Evolutionary conservation across 345 rosid species (phyloP).

Genomic region (Camelina laxa): DNA sequence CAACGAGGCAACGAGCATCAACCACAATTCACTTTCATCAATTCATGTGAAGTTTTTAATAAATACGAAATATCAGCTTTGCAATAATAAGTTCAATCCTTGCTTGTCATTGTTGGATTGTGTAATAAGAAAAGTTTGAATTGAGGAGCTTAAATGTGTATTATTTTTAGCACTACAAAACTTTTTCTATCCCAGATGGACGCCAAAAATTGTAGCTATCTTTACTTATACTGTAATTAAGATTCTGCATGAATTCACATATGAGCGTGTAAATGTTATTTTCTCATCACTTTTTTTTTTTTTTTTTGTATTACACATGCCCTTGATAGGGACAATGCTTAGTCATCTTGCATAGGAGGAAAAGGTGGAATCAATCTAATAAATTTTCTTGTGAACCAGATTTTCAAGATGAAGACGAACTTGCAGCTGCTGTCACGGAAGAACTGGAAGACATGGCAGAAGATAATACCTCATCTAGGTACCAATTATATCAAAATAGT

Average conservation of each 20-base stretch:
- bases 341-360: conserved; percentile 7
- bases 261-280: conserved; percentile 22
- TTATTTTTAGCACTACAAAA: neutral
- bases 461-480: conserved; percentile 91
- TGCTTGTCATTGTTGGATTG: conserved; percentile 6
- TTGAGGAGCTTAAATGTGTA: conserved; percentile 1
- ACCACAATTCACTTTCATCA: neutral
- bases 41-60: neutral
- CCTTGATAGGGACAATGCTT: conserved; percentile 3
- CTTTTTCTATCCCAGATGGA: neutral
- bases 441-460: conserved; percentile 74
- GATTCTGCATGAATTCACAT: neutral
- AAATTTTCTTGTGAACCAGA: conserved; percentile 48
- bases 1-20: conserved; percentile 8
- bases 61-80: neutral
- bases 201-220: neutral
- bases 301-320: neutral
- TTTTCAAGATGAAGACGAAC: conserved; percentile 65
- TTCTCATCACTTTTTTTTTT: conserved; percentile 6
- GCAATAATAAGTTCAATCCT: conserved; percentile 5
- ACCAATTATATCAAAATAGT: conserved; percentile 29
- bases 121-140: neutral
- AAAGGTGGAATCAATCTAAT: conserved; percentile 22
- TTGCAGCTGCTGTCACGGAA: conserved; percentile 59
- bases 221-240: neutral